phyloP scores from a whole-genome alignment of 371 early-diverging fungal species.

The Actinomortierella ambigua region DNA sequence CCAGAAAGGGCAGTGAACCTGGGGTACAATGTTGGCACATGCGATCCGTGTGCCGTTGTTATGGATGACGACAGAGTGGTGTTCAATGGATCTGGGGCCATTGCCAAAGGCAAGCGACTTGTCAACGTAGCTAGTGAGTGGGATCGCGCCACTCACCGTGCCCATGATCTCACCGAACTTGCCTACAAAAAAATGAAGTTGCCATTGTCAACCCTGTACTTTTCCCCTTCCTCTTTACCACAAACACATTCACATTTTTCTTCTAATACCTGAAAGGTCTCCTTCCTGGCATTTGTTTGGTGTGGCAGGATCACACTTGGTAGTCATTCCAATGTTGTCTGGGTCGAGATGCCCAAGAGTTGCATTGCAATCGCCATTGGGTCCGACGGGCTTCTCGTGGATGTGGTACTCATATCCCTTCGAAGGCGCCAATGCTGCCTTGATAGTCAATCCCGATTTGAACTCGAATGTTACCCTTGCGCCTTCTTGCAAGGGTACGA shows the following conservation, averaged over 20 bases:
- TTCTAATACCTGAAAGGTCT: constrained; percentile 29
- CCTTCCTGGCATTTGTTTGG: constrained; percentile 36
- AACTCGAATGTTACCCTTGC: constrained; percentile 20
- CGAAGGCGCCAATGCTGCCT: constrained; percentile 9
- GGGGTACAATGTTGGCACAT: constrained; percentile 18
- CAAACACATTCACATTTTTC: neutral
- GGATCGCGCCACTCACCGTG: constrained; percentile 10
- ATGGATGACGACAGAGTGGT: constrained; percentile 39
- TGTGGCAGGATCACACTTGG: constrained; percentile 12
- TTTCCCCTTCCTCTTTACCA: neutral
- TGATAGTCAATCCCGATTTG: constrained; percentile 10
- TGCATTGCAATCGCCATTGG: constrained; percentile 21
- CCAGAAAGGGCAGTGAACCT: neutral
- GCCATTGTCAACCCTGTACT: neutral
- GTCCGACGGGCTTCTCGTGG: constrained; percentile 28
- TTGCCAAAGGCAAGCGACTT: constrained; percentile 10
- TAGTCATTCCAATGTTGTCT: constrained; percentile 12
- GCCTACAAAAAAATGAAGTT: constrained; percentile 3
- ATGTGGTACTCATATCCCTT: constrained; percentile 35
- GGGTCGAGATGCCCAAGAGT: constrained; percentile 33
- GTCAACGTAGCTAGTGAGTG: constrained; percentile 9
- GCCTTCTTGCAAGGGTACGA: constrained; percentile 9
- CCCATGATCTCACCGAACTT: constrained; percentile 32
- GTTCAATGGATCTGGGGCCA: constrained; percentile 16
- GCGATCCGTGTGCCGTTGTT: constrained; percentile 36